Evolutionary conservation across 1,284 basidiomycete species (phyloP).

Genomic region (Tylopilus orsonianus): DNA sequence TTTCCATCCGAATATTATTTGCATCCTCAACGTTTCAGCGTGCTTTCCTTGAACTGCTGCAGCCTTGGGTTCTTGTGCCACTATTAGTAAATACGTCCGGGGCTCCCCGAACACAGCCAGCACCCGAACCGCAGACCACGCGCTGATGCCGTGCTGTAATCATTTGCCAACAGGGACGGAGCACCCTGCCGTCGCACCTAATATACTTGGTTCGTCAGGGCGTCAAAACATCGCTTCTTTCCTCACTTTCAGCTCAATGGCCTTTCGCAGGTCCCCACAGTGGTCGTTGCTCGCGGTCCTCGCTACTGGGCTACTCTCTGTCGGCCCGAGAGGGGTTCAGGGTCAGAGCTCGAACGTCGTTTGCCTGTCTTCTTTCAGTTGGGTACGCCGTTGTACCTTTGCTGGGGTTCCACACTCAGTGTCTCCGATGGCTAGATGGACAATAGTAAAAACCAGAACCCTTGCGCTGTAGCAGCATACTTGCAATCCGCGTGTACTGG

Average conservation of each 20-base stretch:
- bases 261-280: background rate
- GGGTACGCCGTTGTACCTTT: conserved; percentile 20
- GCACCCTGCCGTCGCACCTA: conserved; percentile 1
- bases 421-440: conserved; percentile 25
- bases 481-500: conserved; percentile 31
- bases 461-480: conserved; percentile 37
- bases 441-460: conserved; percentile 35
- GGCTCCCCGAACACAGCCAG: background rate
- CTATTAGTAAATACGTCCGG: background rate
- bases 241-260: conserved; percentile 12
- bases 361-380: conserved; percentile 24
- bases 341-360: conserved; percentile 23
- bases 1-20: too few relatives aligned
- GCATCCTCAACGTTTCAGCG: too few relatives aligned
- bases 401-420: background rate
- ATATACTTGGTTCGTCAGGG: background rate
- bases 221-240: background rate
- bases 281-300: conserved; percentile 23
- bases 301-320: conserved; percentile 13
- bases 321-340: conserved; percentile 10
- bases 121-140: background rate
- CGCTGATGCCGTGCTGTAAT: conserved; percentile 8
- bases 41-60: too few relatives aligned
- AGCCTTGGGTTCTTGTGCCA: background rate
- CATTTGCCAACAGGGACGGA: conserved; percentile 13